Percentiles rank a stretch among this genome's conserved stretches.
phyloP scores from a whole-genome alignment of 805 yeast genomes.

The Candida andamanensis region DNA sequence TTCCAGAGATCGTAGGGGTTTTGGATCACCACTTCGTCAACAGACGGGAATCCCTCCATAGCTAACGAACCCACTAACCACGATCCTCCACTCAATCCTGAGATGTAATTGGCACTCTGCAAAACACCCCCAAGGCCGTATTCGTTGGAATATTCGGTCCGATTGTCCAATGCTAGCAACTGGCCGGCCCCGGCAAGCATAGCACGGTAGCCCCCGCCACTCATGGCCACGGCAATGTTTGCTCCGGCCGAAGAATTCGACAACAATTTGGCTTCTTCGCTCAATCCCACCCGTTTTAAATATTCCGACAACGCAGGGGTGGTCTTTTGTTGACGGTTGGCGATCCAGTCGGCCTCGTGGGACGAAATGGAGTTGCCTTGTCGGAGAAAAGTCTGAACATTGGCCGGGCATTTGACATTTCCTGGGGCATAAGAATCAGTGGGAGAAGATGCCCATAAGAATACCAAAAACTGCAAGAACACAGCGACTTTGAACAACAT shows the following conservation, averaged over 20 bases:
- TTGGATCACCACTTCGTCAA: slow-evolving; percentile 48
- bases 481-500: no score
- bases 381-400: slow-evolving; percentile 16
- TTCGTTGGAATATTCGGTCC: slow-evolving; percentile 50
- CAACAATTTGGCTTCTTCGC: slow-evolving; percentile 18
- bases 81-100: slow-evolving; percentile 81
- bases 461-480: no score
- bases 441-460: slow-evolving; percentile 16
- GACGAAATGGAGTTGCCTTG: slow-evolving; percentile 20
- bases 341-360: slow-evolving; percentile 22
- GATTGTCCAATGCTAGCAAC: slow-evolving; percentile 70
- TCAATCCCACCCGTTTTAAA: slow-evolving; percentile 18
- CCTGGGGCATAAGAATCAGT: slow-evolving; percentile 28
- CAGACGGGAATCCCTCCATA: slow-evolving; percentile 67
- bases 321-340: slow-evolving; percentile 19
- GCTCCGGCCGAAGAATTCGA: slow-evolving; percentile 10
- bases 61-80: slow-evolving; percentile 73
- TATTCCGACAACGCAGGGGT: slow-evolving; percentile 19
- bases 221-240: slow-evolving; percentile 31
- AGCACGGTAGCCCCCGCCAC: slow-evolving; percentile 40
- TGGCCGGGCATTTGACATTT: slow-evolving; percentile 21
- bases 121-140: slow-evolving; percentile 67
- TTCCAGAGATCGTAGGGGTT: slow-evolving; percentile 32
- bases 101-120: slow-evolving; percentile 62
- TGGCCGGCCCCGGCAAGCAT: slow-evolving; percentile 79